Percentiles rank a stretch among this genome's conserved stretches.
These are phyloP conservation scores for Candida anglica DNA, from an alignment of 805 yeast genomes.

Conservation along the genomic window DNA sequence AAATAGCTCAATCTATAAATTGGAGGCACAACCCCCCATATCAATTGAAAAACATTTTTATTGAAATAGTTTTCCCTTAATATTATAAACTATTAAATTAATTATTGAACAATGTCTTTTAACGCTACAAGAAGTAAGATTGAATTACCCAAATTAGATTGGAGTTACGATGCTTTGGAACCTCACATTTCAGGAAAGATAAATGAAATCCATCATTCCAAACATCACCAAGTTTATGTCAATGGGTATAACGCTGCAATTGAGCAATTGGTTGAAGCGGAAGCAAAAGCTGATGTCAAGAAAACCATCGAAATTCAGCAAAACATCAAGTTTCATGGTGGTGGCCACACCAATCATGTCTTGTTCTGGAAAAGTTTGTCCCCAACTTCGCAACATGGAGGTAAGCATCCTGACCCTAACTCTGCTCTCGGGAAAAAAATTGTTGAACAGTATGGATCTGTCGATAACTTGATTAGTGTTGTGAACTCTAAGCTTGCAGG, in stretches of 20 bases:
- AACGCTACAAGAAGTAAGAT: constrained; percentile 21
- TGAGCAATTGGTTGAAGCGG: constrained; percentile 33
- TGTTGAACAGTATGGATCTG: constrained; percentile 40
- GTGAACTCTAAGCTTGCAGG: constrained; percentile 43
- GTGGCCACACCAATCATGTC: constrained; percentile 49
- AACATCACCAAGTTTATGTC: constrained; percentile 50
- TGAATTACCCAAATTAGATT: constrained; percentile 41
- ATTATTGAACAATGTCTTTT: constrained; percentile 5
- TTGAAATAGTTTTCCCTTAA: too few relatives aligned
- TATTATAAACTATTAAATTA: too few relatives aligned
- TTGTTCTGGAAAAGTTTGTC: constrained; percentile 49
- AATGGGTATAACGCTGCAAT: constrained; percentile 44
- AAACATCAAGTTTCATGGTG: constrained; percentile 47
- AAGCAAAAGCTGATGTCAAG: constrained; percentile 35
- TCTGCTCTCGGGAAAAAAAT: constrained; percentile 36
- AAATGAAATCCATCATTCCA: constrained; percentile 45
- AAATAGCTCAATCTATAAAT: too few relatives aligned
- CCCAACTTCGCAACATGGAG: constrained; percentile 47
- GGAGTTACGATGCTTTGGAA: constrained; percentile 44
- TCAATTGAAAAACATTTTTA: too few relatives aligned
- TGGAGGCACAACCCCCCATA: too few relatives aligned
- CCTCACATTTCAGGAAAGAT: constrained; percentile 45
- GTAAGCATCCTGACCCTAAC: constrained; percentile 51
- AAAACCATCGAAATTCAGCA: constrained; percentile 41
- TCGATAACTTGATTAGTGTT: constrained; percentile 37